phyloP scores from a whole-genome alignment of 495 filamentous ascomycete species.

The Talaromyces wortmannii region DNA sequence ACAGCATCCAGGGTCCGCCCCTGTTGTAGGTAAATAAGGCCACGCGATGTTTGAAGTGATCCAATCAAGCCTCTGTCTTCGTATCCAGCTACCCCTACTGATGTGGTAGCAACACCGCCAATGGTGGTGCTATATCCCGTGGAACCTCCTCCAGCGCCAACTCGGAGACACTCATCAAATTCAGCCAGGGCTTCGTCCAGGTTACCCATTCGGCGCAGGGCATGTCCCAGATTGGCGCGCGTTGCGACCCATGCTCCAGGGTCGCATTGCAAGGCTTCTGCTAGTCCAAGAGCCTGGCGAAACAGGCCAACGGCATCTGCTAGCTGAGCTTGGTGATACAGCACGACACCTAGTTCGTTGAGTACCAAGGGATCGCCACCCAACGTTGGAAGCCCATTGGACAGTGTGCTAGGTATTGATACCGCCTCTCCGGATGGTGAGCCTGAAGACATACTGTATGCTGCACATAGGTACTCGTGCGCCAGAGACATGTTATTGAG shows the following conservation, averaged over 20 bases:
- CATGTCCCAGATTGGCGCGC: constrained; percentile 83
- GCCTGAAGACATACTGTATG: constrained; percentile 63
- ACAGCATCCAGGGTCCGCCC: constrained; percentile 61
- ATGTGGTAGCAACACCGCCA: constrained; percentile 28
- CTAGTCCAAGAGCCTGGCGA: constrained; percentile 63
- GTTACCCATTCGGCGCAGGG: constrained; percentile 65
- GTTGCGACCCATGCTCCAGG: constrained; percentile 81
- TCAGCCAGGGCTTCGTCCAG: constrained; percentile 65
- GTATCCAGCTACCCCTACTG: constrained; percentile 35
- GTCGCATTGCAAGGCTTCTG: constrained; percentile 73
- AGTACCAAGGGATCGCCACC: constrained; percentile 76
- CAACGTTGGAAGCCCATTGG: constrained; percentile 43
- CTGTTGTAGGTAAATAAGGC: constrained; percentile 65
- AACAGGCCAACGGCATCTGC: constrained; percentile 68
- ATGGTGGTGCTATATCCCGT: constrained; percentile 35
- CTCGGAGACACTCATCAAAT: constrained; percentile 75
- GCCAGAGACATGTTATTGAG: constrained; percentile 92
- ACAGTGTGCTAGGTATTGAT: constrained; percentile 25
- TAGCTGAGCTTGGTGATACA: constrained; percentile 83
- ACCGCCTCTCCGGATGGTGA: constrained; percentile 32
- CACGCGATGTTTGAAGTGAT: constrained; percentile 41
- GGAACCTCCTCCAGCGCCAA: constrained; percentile 64
- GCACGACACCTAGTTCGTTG: constrained; percentile 91
- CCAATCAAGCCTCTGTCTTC: constrained; percentile 39
- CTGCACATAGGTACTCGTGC: constrained; percentile 90